phyloP scores from a whole-genome alignment of 805 yeast genomes.

The Kodamaea hsintzibuensis region DNA sequence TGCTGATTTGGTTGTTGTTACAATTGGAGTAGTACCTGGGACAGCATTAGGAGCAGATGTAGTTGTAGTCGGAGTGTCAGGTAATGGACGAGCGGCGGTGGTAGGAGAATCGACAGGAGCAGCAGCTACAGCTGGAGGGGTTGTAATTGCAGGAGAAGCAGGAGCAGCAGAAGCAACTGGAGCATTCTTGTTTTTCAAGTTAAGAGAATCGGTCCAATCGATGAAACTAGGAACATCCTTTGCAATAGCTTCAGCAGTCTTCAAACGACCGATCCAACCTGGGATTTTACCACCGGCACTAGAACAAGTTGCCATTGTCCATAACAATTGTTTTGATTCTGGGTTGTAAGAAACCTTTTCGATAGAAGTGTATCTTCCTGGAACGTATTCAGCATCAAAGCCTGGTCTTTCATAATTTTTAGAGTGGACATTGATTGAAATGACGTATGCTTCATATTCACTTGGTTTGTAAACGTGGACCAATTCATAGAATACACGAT shows the following conservation, averaged over 20 bases:
- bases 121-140: slow-evolving; percentile 3
- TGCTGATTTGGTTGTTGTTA: neutral
- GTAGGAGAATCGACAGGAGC: slow-evolving; percentile 1
- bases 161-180: slow-evolving; percentile 8
- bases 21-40: neutral
- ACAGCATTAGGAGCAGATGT: neutral
- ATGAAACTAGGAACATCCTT: slow-evolving; percentile 43
- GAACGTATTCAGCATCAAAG: slow-evolving; percentile 20
- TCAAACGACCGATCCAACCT: slow-evolving; percentile 31
- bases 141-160: slow-evolving; percentile 1
- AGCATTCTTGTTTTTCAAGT: slow-evolving; percentile 4
- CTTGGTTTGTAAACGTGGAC: slow-evolving; percentile 26
- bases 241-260: slow-evolving; percentile 35
- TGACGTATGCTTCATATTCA: slow-evolving; percentile 26
- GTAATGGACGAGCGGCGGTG: neutral
- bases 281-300: slow-evolving; percentile 43
- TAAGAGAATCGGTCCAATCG: slow-evolving; percentile 23
- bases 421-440: slow-evolving; percentile 37
- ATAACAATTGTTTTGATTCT: slow-evolving; percentile 20
- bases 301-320: slow-evolving; percentile 44
- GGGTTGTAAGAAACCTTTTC: slow-evolving; percentile 29
- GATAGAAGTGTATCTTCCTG: slow-evolving; percentile 38
- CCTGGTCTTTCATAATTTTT: slow-evolving; percentile 16
- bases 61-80: neutral
- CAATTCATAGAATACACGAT: slow-evolving; percentile 38